Evolutionary conservation across 495 filamentous ascomycete species (phyloP).

Genomic region (Trichocladium antarcticum): DNA sequence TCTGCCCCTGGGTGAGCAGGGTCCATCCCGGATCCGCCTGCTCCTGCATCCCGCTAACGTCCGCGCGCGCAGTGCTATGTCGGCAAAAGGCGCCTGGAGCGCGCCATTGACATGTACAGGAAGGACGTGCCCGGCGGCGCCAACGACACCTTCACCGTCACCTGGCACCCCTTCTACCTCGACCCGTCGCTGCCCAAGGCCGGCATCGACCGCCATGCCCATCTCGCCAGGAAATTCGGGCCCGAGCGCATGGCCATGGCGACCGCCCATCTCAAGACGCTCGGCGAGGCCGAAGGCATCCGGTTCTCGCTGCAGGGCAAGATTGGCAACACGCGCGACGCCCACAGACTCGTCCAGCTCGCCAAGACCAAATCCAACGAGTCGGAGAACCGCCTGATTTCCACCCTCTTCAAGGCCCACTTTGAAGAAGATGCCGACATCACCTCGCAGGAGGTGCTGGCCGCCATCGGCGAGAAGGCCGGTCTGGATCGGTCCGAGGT

Average conservation of each 20-base stretch:
- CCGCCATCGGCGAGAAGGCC: constrained; percentile 49
- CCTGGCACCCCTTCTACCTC: constrained; percentile 73
- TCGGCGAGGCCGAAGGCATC: constrained; percentile 57
- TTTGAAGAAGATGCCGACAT: constrained; percentile 74
- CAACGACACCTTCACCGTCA: constrained; percentile 56
- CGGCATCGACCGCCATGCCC: constrained; percentile 13
- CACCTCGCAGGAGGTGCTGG: constrained; percentile 49
- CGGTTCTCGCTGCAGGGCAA: constrained; percentile 60
- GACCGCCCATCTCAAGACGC: constrained; percentile 42
- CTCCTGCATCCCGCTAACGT: background rate
- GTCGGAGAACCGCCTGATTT: constrained; percentile 52
- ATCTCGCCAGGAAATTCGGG: constrained; percentile 31
- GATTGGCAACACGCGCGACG: constrained; percentile 68
- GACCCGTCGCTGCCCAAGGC: constrained; percentile 49
- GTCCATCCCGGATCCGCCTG: background rate
- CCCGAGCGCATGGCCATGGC: constrained; percentile 45
- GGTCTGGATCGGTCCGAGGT: constrained; percentile 51
- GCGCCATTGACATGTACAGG: constrained; percentile 57
- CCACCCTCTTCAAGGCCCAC: constrained; percentile 59
- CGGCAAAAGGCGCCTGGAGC: constrained; percentile 62
- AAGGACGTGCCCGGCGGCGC: constrained; percentile 42
- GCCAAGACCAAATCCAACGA: constrained; percentile 47
- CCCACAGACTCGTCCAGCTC: constrained; percentile 62
- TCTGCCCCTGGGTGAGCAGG: constrained; percentile 57
- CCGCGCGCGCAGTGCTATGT: constrained; percentile 55